Evolutionary conservation across 2,329 filamentous ascomycete species (phyloP).

Genomic region (Penicillium occitanis): DNA sequence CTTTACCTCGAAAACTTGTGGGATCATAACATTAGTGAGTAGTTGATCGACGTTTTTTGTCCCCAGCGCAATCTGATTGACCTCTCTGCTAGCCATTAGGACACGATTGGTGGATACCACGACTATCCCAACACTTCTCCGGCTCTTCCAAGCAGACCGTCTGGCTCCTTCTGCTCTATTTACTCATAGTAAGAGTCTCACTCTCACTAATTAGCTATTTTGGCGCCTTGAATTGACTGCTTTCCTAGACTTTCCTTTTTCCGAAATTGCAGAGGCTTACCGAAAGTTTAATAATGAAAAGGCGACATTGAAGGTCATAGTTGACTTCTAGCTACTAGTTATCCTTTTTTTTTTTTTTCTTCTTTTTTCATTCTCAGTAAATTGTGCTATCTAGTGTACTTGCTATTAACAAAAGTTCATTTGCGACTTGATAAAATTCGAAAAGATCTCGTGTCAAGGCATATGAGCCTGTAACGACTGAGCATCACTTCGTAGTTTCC

Average conservation of each 20-base stretch:
- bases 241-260: background rate
- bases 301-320: conserved; percentile 1
- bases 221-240: background rate
- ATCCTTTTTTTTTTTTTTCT: background rate
- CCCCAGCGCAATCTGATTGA: background rate
- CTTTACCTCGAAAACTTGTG: conserved; percentile 3
- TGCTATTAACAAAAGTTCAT: background rate
- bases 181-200: conserved; percentile 3
- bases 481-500: too few relatives aligned
- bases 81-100: conserved; percentile 4
- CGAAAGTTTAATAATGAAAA: conserved; percentile 1
- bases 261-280: background rate
- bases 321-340: conserved; percentile 4
- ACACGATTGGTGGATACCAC: conserved; percentile 5
- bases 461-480: too few relatives aligned
- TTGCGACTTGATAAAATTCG: too few relatives aligned
- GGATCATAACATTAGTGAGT: conserved; percentile 6
- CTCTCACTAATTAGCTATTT: background rate
- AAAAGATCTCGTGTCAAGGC: too few relatives aligned
- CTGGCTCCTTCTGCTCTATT: conserved; percentile 5
- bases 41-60: background rate
- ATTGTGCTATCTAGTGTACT: background rate
- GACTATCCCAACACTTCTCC: background rate
- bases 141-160: background rate
- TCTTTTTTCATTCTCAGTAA: background rate